Evolutionary conservation across 2,329 filamentous ascomycete species (phyloP).

Genomic region (Mycosphaerella sp.): DNA sequence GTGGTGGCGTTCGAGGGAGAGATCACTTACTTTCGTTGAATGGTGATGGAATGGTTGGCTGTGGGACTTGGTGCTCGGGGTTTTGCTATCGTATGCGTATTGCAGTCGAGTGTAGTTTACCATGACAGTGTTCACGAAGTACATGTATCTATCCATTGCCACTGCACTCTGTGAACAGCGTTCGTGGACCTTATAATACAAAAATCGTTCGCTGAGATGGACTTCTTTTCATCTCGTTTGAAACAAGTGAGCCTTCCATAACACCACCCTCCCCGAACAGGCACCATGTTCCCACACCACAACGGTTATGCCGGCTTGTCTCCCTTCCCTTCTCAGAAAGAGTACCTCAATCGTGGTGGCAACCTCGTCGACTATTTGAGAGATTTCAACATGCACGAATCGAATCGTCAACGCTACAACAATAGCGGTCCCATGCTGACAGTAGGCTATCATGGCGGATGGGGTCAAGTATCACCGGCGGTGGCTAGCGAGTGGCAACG

Average conservation of each 20-base stretch:
- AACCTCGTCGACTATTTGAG: not conserved
- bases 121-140: not conserved
- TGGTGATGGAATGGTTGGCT: too few species aligned
- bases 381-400: constrained; percentile 5
- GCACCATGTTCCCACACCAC: not conserved
- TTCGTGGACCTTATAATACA: not conserved
- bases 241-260: not conserved
- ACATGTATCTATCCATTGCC: not conserved
- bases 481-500: not conserved
- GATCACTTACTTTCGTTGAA: too few species aligned
- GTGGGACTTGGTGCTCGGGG: too few species aligned
- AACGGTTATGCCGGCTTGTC: not conserved
- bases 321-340: not conserved
- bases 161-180: not conserved
- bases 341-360: not conserved
- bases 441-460: constrained; percentile 5
- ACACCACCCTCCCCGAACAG: too few species aligned
- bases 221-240: not conserved
- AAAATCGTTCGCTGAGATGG: not conserved
- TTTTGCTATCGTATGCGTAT: too few species aligned
- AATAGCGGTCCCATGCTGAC: not conserved
- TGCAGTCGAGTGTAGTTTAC: too few species aligned
- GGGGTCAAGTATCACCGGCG: not conserved
- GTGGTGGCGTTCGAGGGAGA: too few species aligned
- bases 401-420: not conserved